A percentile compares a stretch with the other conserved stretches of the same genome.
Conservation (phyloP, 2,329 filamentous ascomycete species). For the Ramularia collo-cygni region DNA sequence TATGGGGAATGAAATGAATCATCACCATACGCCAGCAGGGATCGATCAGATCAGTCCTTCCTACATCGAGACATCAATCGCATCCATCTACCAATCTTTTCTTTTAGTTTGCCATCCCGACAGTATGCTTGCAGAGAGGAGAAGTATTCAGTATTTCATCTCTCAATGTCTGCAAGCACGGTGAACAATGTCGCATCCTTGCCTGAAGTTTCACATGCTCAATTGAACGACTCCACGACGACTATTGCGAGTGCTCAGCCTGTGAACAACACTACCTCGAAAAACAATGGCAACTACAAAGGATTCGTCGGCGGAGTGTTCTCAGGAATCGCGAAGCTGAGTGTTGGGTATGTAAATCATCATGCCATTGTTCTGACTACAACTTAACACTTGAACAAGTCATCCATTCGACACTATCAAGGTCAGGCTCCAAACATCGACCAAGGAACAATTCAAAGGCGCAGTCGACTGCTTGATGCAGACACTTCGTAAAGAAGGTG, state of each 20-base stretch:
- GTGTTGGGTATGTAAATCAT: slow-evolving; percentile 51
- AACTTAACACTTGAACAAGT: too few relatives aligned
- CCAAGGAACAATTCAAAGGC: slow-evolving; percentile 69
- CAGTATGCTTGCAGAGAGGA: slow-evolving; percentile 1
- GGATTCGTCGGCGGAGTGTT: slow-evolving; percentile 98
- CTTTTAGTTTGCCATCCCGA: background rate
- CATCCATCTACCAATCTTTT: too few relatives aligned
- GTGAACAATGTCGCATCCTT: slow-evolving; percentile 21
- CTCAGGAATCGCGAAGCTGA: slow-evolving; percentile 84
- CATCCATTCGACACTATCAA: slow-evolving; percentile 92
- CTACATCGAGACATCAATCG: too few relatives aligned
- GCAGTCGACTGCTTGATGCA: slow-evolving; percentile 79
- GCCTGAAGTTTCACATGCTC: slow-evolving; percentile 11
- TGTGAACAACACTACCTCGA: too few relatives aligned
- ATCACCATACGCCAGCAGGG: too few relatives aligned
- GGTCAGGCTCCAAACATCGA: slow-evolving; percentile 85
- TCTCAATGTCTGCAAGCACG: slow-evolving; percentile 17
- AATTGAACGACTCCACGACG: slow-evolving; percentile 11
- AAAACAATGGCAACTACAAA: too few relatives aligned
- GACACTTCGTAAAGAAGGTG: slow-evolving; percentile 78
- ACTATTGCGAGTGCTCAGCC: slow-evolving; percentile 11
- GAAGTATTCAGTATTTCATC: background rate
- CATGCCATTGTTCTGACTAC: background rate
- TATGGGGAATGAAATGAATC: too few relatives aligned
- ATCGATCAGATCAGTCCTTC: too few relatives aligned